A percentile compares a stretch with the other conserved stretches of the same genome.
These are phyloP conservation scores for Picochlorum sp. DNA, from an alignment of 139 green algal genomes.

Conservation along the genomic window DNA sequence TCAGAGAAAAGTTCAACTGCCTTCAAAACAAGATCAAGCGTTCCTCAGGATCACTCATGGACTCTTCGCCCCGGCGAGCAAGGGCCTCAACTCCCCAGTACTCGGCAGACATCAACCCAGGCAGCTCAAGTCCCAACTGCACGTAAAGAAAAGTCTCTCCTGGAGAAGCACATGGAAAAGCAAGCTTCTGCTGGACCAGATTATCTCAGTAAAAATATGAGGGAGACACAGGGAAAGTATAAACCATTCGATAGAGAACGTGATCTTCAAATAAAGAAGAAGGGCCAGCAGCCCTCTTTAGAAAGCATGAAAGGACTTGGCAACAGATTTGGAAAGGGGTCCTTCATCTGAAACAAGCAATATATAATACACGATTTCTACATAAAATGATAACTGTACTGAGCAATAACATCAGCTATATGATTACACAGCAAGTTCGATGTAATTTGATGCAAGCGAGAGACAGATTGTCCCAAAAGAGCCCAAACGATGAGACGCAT, in stretches of 20 bases:
- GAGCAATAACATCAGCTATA: too few relatives aligned
- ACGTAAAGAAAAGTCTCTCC: conserved; percentile 47
- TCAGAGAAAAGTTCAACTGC: background rate
- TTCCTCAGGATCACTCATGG: conserved; percentile 58
- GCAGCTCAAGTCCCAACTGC: background rate
- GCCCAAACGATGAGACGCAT: background rate
- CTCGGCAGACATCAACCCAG: background rate
- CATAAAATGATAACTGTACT: too few relatives aligned
- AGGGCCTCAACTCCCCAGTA: conserved; percentile 13
- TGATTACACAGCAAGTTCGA: too few relatives aligned
- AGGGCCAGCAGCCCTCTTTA: conserved; percentile 39
- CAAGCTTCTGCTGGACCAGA: conserved; percentile 14
- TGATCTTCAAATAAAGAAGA: conserved; percentile 38
- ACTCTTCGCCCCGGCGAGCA: conserved; percentile 53
- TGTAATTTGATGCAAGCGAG: too few relatives aligned
- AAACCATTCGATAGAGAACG: conserved; percentile 68
- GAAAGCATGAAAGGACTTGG: conserved; percentile 31
- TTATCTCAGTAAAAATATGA: conserved; percentile 7
- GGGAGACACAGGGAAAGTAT: conserved; percentile 28
- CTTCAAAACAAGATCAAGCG: background rate
- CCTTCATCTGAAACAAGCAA: background rate
- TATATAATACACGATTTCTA: too few relatives aligned
- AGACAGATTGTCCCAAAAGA: background rate
- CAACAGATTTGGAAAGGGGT: conserved; percentile 26
- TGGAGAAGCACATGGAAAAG: conserved; percentile 60